Conservation (phyloP, 805 yeast species). For the Clavispora santaluciae region DNA sequence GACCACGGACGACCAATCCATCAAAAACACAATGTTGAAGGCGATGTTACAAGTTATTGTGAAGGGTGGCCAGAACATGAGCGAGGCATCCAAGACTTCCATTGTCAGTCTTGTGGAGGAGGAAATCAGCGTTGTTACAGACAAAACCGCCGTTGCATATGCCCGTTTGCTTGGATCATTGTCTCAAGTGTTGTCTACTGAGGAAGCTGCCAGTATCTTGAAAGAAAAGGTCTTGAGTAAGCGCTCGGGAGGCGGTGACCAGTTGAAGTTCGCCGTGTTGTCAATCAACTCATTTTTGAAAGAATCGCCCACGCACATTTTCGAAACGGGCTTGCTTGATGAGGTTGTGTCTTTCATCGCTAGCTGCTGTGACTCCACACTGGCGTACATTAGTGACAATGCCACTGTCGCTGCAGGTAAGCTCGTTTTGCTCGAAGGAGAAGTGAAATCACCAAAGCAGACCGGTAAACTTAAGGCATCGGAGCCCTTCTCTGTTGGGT, state of each 20-base stretch:
- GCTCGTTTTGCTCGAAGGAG: constrained; percentile 51
- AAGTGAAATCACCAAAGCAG: constrained; percentile 24
- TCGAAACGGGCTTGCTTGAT: constrained; percentile 45
- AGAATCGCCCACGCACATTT: constrained; percentile 66
- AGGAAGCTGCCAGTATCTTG: constrained; percentile 60
- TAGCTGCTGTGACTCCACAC: constrained; percentile 36
- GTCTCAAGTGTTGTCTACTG: constrained; percentile 57
- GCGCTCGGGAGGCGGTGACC: constrained; percentile 40
- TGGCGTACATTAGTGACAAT: constrained; percentile 63
- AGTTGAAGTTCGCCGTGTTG: constrained; percentile 55
- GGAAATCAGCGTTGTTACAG: constrained; percentile 50
- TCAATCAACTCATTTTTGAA: constrained; percentile 76
- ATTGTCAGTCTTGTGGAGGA: constrained; percentile 72
- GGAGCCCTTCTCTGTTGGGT: constrained; percentile 36
- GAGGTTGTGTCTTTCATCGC: constrained; percentile 49
- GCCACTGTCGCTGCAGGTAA: constrained; percentile 81
- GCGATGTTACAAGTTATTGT: constrained; percentile 79
- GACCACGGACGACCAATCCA: constrained; percentile 59
- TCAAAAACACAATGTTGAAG: constrained; percentile 78
- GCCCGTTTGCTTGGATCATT: constrained; percentile 77
- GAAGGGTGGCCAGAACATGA: constrained; percentile 74
- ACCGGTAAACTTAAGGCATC: constrained; percentile 9
- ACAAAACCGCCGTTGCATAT: constrained; percentile 65
- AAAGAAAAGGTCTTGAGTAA: constrained; percentile 53
- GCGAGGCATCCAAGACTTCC: constrained; percentile 63